phyloP scores from a whole-genome alignment of 495 filamentous ascomycete species.

The Tuber indicum region DNA sequence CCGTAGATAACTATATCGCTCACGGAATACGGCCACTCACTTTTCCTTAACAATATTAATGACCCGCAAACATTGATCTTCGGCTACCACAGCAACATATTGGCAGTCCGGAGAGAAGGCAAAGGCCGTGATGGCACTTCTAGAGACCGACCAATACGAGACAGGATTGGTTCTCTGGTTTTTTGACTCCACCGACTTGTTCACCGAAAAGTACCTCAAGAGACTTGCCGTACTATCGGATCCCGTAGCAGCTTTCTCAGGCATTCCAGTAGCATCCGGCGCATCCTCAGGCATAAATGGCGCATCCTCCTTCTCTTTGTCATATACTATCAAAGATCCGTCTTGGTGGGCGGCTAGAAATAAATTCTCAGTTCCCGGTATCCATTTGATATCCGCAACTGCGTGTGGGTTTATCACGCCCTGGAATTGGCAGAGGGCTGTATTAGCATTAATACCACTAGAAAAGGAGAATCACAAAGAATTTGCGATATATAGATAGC shows the following conservation, averaged over 20 bases:
- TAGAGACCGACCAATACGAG: slow-evolving; percentile 81
- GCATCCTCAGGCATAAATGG: slow-evolving; percentile 55
- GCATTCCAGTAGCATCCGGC: slow-evolving; percentile 33
- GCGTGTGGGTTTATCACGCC: slow-evolving; percentile 79
- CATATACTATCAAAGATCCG: slow-evolving; percentile 88
- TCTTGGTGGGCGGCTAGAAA: slow-evolving; percentile 92
- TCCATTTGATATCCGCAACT: slow-evolving; percentile 82
- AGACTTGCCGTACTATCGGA: slow-evolving; percentile 22
- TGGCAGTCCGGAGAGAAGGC: slow-evolving; percentile 79
- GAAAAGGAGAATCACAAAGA: neutral
- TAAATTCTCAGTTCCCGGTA: slow-evolving; percentile 86
- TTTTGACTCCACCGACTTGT: slow-evolving; percentile 83
- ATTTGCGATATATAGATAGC: neutral
- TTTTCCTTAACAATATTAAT: slow-evolving; percentile 88
- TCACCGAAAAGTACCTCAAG: slow-evolving; percentile 45
- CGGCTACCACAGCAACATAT: slow-evolving; percentile 85
- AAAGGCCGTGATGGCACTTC: slow-evolving; percentile 79
- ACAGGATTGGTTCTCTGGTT: slow-evolving; percentile 93
- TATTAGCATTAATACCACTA: neutral
- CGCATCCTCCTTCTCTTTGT: slow-evolving; percentile 97
- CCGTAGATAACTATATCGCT: neutral
- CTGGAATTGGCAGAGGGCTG: slow-evolving; percentile 42
- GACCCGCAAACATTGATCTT: slow-evolving; percentile 82
- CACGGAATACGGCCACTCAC: slow-evolving; percentile 48
- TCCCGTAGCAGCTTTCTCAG: slow-evolving; percentile 17